These are phyloP conservation scores for Neurospora africana DNA, from an alignment of 495 filamentous ascomycete species.

Conservation along the genomic window DNA sequence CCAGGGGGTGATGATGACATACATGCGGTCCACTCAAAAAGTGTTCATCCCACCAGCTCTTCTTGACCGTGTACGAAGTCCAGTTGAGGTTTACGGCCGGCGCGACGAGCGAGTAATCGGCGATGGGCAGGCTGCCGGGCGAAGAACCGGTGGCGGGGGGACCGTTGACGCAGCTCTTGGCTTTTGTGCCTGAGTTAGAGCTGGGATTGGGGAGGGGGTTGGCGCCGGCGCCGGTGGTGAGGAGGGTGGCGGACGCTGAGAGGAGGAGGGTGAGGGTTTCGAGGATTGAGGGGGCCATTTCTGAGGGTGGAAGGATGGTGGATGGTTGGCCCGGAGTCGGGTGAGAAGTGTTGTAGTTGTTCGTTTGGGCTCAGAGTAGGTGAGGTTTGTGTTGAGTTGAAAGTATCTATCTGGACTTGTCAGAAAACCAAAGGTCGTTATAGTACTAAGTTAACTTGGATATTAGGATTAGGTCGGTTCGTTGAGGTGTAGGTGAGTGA, in stretches of 20 bases:
- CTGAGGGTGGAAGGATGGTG: not conserved
- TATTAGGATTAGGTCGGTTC: not conserved
- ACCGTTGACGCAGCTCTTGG: slow-evolving; percentile 12
- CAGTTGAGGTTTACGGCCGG: slow-evolving; percentile 3
- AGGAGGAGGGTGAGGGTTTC: not conserved
- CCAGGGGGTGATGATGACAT: not conserved
- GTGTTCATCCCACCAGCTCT: slow-evolving; percentile 14
- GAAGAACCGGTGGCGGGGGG: slow-evolving; percentile 9
- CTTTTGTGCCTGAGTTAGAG: not conserved
- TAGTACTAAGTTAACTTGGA: not conserved
- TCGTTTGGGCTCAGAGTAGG: not conserved
- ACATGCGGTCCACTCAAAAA: slow-evolving; percentile 18
- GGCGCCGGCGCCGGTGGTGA: not conserved
- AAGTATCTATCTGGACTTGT: not conserved
- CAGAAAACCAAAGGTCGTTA: not conserved
- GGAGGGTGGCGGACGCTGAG: not conserved
- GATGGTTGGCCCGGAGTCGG: not conserved
- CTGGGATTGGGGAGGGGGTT: not conserved
- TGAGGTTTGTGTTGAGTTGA: not conserved
- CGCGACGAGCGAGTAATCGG: slow-evolving; percentile 13
- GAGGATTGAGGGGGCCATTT: not conserved
- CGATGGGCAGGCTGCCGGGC: slow-evolving; percentile 6
- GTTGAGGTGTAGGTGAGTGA: not conserved
- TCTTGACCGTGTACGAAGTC: slow-evolving; percentile 10
- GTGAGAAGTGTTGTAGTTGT: not conserved